A percentile compares a stretch with the other conserved stretches of the same genome.
Evolutionary conservation across 345 rosid species (phyloP).

Genomic region (Boechera stricta): DNA sequence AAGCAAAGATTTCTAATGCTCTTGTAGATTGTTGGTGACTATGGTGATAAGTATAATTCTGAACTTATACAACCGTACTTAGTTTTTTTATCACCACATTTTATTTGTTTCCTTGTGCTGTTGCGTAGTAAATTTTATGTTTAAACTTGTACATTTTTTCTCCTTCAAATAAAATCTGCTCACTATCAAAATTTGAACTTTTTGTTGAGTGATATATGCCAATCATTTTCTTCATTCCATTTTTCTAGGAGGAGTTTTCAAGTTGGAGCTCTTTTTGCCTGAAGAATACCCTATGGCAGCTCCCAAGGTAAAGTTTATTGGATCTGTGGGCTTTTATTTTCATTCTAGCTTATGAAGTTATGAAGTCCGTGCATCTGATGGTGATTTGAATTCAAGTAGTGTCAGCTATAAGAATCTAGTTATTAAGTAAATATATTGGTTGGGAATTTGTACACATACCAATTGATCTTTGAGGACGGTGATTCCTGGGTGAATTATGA

Average conservation of each 20-base stretch:
- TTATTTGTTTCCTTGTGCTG: slow-evolving; percentile 18
- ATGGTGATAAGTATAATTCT: neutral
- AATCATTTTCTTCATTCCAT: slow-evolving; percentile 29
- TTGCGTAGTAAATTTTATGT: neutral
- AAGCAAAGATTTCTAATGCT: neutral
- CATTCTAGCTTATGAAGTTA: slow-evolving; percentile 2
- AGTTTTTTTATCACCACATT: neutral
- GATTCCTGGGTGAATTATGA: neutral
- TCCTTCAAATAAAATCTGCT: slow-evolving; percentile 5
- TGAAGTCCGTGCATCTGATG: neutral
- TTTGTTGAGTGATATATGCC: slow-evolving; percentile 13
- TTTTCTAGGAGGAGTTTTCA: slow-evolving; percentile 91
- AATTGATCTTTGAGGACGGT: neutral
- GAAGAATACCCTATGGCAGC: slow-evolving; percentile 99
- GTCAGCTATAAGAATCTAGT: neutral
- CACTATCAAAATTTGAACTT: neutral
- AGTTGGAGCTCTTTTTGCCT: slow-evolving; percentile 97
- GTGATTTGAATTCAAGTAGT: slow-evolving; percentile 4
- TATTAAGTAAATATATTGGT: neutral
- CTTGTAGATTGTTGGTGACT: neutral
- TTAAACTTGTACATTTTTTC: neutral
- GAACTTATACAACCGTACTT: neutral
- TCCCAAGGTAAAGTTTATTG: slow-evolving; percentile 71
- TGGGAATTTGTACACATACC: neutral
- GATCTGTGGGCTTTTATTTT: neutral